Base-by-base conservation (phyloP, 495 filamentous ascomycete species). In the Podospora sp. region DNA sequence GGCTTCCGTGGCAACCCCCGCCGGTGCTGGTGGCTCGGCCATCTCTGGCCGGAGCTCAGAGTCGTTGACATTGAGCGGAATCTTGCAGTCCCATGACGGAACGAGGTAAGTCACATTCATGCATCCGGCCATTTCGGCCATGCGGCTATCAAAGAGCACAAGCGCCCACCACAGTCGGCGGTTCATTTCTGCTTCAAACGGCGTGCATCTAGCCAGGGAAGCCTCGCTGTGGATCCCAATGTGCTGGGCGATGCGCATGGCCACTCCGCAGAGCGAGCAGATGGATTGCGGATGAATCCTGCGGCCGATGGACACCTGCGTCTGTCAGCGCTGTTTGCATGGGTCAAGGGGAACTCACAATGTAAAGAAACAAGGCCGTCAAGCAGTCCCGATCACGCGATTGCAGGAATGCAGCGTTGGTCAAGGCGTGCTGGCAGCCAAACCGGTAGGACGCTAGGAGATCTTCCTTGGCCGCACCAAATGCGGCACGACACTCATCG, bases 81-180 rank as follows among this genome's bases (percentile, higher is more conserved):
- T 67, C 40, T 67, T 74, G 71, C 85, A 87, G 73, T 88, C 83
- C 85, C 86, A 89, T 26, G 78, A 84, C 0, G 85, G 86, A 68
- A 70, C 66, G 12, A 87, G 69, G 24, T 59, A 35, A 6, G 68
- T 75, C 1, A 73, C 61, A 8, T 68, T 68, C 65, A 78, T 81
- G 55, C 73, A 73, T 36, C 79, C 72, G 6, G 78, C 60, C 40
- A 86, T 69, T 66, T 86, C 82, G 71, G 80, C 56, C 22, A 85
- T 80, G 35, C 86, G 85, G 63, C 63, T 66, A 64, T 89, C 85
- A 49, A 88, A 83, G 29, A 82, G 58, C 0, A 82, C 70, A 1
- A 88, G 75, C 3, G 85, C 75, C 87, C 86, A 88, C 86, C 86
- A 89, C 0, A 89, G 80, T 46, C 87, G 73, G 57, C 86, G 83